These are phyloP conservation scores for Antitrichia curtipendula DNA, from an alignment of 225 moss, liverwort and hornwort genomes.

Conservation along the genomic window DNA sequence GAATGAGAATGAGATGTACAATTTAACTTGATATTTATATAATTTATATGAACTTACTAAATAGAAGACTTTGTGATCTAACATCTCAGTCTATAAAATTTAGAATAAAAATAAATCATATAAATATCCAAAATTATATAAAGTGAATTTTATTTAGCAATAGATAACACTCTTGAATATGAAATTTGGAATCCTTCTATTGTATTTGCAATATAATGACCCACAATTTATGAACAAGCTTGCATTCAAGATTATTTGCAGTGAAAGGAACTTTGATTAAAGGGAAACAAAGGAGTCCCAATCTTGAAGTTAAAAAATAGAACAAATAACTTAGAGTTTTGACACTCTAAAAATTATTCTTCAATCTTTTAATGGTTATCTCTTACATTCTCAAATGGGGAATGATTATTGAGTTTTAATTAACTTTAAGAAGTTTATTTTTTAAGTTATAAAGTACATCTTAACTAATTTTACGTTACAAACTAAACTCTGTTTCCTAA, in stretches of 20 bases:
- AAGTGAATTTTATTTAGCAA: rapidly evolving
- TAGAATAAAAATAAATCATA: background rate
- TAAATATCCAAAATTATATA: background rate
- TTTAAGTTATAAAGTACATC: background rate
- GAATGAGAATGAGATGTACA: background rate
- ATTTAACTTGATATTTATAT: background rate
- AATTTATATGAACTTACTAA: background rate
- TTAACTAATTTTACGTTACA: background rate
- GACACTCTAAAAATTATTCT: background rate
- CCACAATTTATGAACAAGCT: rapidly evolving
- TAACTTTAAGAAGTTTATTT: background rate
- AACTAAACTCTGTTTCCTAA: background rate
- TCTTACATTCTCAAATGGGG: background rate
- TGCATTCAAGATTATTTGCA: background rate
- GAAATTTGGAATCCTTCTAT: rapidly evolving
- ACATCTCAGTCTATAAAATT: background rate
- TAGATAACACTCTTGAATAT: background rate
- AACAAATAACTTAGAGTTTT: background rate
- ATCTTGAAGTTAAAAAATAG: background rate
- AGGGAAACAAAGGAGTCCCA: rapidly evolving
- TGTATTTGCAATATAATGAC: background rate
- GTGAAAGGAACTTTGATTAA: background rate
- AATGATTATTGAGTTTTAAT: background rate
- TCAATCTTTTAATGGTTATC: background rate
- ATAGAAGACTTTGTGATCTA: rapidly evolving